Evolutionary conservation across 768 basidiomycete genomes (phyloP), one percentile per base, ranked within the genome.

Genomic region (Macrolepiota fuliginosa): DNA sequence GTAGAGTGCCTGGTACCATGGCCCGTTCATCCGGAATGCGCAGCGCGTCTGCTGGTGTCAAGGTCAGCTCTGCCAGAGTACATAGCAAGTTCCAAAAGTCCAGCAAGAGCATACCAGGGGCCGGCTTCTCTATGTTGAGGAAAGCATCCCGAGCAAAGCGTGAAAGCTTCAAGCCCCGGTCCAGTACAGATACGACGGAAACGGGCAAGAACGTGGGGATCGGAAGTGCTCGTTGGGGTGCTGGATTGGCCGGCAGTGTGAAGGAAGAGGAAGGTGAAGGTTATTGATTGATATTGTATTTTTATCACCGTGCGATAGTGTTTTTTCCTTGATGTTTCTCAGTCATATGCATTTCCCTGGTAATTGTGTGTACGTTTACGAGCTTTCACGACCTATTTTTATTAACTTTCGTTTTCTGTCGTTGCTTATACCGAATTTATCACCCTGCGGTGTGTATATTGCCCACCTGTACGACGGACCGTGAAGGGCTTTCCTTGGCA

Each of bases 101-200:
- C 24, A 58, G 65, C 27, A 65, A 68, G 42, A 56, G 66, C 25
- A 52, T 67, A 17, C 56, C 62, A 35, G 71, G 63, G 64, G 71
- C 64, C 29, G 73, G 71, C 12, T 67, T 73, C n/a, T 66, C 65
- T 58, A 65, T 70, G 17, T 75, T 75, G 61, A 79, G 77, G 71
- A 87, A 85, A 67, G 80, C 81, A 32, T 73, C 79, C 42, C 74
- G 85, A 54, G 82, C 83, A 42, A 74, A 81, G 62, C 79, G 88
- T 64, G 91, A 94, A 76, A 94, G 91, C 72, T 94, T 94, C 73
- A 90, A 85, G 69, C 92, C 92, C 10, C 79, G 92, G 37, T 84
- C 90, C 46, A 93, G 91, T 66, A 73, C 86, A 19, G 91, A 92
- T 65, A 77, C 65, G 50, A 27, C 70, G 53, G 77, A 77, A 58